A percentile compares a stretch with the other conserved stretches of the same genome.
phyloP scores from a whole-genome alignment of 1,284 basidiomycete genomes.

The Lignosus rhinocerotis region DNA sequence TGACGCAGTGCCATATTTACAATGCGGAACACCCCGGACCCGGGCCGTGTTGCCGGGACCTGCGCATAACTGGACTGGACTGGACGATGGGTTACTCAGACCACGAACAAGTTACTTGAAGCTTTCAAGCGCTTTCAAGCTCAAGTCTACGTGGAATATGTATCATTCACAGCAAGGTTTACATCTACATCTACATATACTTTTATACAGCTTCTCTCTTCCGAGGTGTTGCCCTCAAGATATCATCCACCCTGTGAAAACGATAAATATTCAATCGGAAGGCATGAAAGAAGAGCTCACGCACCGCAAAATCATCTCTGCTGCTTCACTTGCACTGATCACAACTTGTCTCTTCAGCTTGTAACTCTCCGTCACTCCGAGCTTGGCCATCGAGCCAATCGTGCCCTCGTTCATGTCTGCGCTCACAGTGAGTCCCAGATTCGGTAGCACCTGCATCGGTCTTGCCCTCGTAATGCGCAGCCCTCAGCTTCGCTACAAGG shows the following conservation, averaged over 20 bases:
- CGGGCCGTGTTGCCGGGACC: neutral
- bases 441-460: conserved; percentile 51
- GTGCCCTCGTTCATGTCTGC: conserved; percentile 86
- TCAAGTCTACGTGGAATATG: neutral
- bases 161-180: neutral
- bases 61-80: too few species aligned
- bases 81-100: too few species aligned
- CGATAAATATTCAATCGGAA: neutral
- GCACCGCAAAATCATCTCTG: conserved; percentile 97
- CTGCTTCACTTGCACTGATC: conserved; percentile 91
- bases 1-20: too few species aligned
- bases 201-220: conserved; percentile 30
- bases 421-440: neutral
- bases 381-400: conserved; percentile 85
- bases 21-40: too few species aligned
- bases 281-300: conserved; percentile 32
- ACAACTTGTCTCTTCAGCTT: conserved; percentile 98
- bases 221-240: conserved; percentile 28
- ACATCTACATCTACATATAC: neutral
- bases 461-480: conserved; percentile 92
- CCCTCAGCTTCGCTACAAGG: conserved; percentile 86
- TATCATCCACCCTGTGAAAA: conserved; percentile 27
- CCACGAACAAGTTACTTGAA: neutral
- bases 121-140: neutral
- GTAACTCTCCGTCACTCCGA: conserved; percentile 95